Conservation (phyloP, 768 basidiomycete species). For the Leccinum truebloodii region DNA sequence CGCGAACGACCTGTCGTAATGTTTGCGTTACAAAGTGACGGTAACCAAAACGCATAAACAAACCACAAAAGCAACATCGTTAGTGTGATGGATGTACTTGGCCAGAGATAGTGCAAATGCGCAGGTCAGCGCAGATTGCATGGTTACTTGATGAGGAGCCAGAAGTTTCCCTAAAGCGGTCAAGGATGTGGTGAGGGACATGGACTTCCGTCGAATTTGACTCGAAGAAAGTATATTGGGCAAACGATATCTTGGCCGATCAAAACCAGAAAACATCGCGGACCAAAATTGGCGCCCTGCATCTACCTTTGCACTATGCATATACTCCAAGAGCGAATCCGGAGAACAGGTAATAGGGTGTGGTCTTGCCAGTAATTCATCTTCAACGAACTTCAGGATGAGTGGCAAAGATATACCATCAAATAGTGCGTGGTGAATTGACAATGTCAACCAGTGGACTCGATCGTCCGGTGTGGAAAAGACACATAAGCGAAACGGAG, state of each 20-base stretch:
- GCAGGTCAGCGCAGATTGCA: conserved; percentile 33
- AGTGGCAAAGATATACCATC: conserved; percentile 34
- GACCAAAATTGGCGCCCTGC: conserved; percentile 28
- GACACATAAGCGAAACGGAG: conserved; percentile 18
- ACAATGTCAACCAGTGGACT: conserved; percentile 22
- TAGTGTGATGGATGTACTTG: conserved; percentile 19
- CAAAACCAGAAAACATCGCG: conserved; percentile 19
- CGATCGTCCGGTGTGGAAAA: conserved; percentile 6
- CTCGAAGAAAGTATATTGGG: conserved; percentile 2
- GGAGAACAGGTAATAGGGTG: conserved; percentile 14
- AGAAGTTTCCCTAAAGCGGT: conserved; percentile 22
- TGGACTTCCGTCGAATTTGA: conserved; percentile 13
- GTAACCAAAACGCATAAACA: conserved; percentile 6
- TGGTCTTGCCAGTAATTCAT: conserved; percentile 14
- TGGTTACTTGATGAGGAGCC: conserved; percentile 27
- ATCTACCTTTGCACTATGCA: conserved; percentile 15
- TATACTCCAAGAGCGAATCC: conserved; percentile 24
- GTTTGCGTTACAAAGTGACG: conserved; percentile 2
- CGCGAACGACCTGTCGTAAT: conserved; percentile 29
- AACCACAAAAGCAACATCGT: conserved; percentile 37
- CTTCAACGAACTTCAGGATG: conserved; percentile 32
- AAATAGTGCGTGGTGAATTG: conserved; percentile 37
- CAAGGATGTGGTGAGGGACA: conserved; percentile 18
- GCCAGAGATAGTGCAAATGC: conserved; percentile 32
- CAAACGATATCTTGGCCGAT: conserved; percentile 18